Base-by-base conservation (phyloP, 495 filamentous ascomycete species). In the Geopyxis carbonaria region DNA sequence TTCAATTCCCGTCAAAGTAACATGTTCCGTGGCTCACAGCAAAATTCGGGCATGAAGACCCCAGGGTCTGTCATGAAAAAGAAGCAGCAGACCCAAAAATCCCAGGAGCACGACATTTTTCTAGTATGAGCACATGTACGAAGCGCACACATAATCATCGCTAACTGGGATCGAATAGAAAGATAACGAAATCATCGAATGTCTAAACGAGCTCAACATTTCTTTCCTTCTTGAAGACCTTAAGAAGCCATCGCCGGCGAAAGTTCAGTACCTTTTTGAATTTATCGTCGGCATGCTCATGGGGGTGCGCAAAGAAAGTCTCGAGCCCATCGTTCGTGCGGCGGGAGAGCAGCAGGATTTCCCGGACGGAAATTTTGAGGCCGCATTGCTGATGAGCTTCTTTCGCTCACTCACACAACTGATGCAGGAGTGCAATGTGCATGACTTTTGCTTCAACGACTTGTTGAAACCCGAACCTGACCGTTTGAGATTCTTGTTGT, bases 261-360 rank as follows among this genome's bases (percentile, higher is more conserved):
- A 91, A 48, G 85, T 92, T 33, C 91, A 95, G 60, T 79, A 83
- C 68, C 80, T 97, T 23, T 86, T 93, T 44, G 89, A 97, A 69
- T 91, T 82, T 80, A 91, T 95, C 53, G 86, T 81, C 31, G 85
- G 93, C 53, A 63, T 93, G 8, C 68, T 95, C 16, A 82, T 94
- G 69, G 92, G 92, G 59, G 73, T 77, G 31, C 92, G 83, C 14
- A 74, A 79, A 34, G 80, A 87, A 36, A 82, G 84, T 2, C 78
- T 97, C 34, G 85, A 94, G 48, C 91, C 89, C 16, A 84, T 85
- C 1, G 92, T 95, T 80, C 75, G 73, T 54, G 85, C 84, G 4
- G 85, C 85, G 0, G 75, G 77, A 14, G 80, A 92, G 44, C 80
- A 94, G 55, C 57, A 92, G 3, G 66, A 72, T 42, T 78, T 76